phyloP scores from a whole-genome alignment of 768 basidiomycete genomes.

The Neoboletus brunneissimus region DNA sequence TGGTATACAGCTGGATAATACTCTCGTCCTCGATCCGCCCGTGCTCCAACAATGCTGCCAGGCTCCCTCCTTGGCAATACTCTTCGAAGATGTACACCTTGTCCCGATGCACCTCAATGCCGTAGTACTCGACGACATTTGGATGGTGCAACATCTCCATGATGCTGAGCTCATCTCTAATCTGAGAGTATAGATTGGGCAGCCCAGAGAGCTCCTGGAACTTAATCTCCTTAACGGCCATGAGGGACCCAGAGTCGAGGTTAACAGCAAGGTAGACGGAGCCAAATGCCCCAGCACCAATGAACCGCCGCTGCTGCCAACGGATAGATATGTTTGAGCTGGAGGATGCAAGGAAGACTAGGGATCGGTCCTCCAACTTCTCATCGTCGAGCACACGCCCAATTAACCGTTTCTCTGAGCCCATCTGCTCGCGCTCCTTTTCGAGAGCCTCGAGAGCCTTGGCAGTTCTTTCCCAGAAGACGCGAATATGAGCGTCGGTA shows the following conservation, averaged over 20 bases:
- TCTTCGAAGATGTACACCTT: slow-evolving; percentile 99
- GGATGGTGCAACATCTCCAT: slow-evolving; percentile 99
- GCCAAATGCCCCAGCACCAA: slow-evolving; percentile 97
- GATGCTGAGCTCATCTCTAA: slow-evolving; percentile 92
- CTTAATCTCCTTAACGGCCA: slow-evolving; percentile 99
- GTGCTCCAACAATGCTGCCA: slow-evolving; percentile 84
- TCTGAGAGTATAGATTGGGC: slow-evolving; percentile 86
- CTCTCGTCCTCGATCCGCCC: slow-evolving; percentile 96
- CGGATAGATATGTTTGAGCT: slow-evolving; percentile 92
- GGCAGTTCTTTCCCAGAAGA: slow-evolving; percentile 73
- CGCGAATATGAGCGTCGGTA: slow-evolving; percentile 61
- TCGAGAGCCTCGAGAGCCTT: slow-evolving; percentile 65
- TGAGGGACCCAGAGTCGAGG: slow-evolving; percentile 89
- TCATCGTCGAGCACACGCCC: slow-evolving; percentile 95
- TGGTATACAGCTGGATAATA: slow-evolving; percentile 91
- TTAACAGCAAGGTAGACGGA: slow-evolving; percentile 99
- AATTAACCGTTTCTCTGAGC: slow-evolving; percentile 68
- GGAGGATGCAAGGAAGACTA: slow-evolving; percentile 94
- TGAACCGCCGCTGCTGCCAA: slow-evolving; percentile 98
- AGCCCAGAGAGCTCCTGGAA: slow-evolving; percentile 90
- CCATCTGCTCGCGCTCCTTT: slow-evolving; percentile 52
- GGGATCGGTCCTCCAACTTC: slow-evolving; percentile 88
- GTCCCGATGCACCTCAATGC: slow-evolving; percentile 97
- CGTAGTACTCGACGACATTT: slow-evolving; percentile 98
- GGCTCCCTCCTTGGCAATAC: slow-evolving; percentile 93